Percentiles rank a stretch among this genome's conserved stretches.
Conservation (phyloP, 2,329 filamentous ascomycete species). For the Apiospora pterosperma region DNA sequence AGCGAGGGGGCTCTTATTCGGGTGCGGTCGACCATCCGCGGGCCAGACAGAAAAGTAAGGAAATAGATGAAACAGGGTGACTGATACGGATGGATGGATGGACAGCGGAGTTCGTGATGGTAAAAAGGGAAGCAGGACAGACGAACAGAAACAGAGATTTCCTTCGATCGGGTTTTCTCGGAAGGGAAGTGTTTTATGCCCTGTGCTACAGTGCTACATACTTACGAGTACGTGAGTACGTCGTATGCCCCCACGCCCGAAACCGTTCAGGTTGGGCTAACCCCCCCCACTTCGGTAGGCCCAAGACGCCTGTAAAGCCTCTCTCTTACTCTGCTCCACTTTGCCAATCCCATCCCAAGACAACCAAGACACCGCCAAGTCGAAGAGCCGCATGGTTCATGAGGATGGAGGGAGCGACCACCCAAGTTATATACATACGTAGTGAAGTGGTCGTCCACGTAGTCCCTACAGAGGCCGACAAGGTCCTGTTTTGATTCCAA, state of each 20-base stretch:
- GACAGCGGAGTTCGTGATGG: neutral
- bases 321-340: too few relatives aligned
- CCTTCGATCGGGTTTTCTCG: neutral
- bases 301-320: neutral
- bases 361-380: neutral
- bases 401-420: too few relatives aligned
- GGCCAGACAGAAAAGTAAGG: neutral
- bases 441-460: neutral
- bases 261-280: neutral
- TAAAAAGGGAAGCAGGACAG: neutral
- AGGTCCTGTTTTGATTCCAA: neutral
- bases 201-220: too few relatives aligned
- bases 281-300: neutral
- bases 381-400: neutral
- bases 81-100: neutral
- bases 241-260: neutral
- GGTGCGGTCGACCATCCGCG: too few relatives aligned
- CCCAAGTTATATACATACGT: too few relatives aligned
- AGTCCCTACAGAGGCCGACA: neutral
- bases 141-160: neutral
- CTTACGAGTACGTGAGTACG: too few relatives aligned
- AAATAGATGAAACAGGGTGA: slow-evolving; percentile 1
- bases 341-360: neutral
- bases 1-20: too few relatives aligned
- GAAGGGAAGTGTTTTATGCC: neutral